A percentile compares a stretch with the other conserved stretches of the same genome.
Conservation (phyloP, 169 alveolate genomes). For the Babesia sp. region DNA sequence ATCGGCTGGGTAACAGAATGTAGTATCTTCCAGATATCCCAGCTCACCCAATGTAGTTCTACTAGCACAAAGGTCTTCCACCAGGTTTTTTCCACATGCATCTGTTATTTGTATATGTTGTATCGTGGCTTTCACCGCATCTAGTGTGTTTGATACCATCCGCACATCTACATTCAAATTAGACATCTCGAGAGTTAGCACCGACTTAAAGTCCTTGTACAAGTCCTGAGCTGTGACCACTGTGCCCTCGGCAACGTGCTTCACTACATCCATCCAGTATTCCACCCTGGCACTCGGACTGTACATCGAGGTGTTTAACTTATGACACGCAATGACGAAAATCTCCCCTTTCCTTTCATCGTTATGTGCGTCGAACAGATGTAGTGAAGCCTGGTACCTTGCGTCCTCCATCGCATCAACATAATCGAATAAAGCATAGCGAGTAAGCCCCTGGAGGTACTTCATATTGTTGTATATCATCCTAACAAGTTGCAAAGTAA, state of each 20-base stretch:
- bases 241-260: neutral
- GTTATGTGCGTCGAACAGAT: slow-evolving; percentile 15
- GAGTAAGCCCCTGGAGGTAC: neutral
- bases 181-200: neutral
- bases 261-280: slow-evolving; percentile 15
- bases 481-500: slow-evolving; percentile 8
- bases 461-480: slow-evolving; percentile 8
- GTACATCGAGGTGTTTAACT: neutral
- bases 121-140: slow-evolving; percentile 5
- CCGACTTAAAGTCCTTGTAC: neutral
- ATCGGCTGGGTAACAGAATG: slow-evolving; percentile 12
- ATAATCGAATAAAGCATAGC: neutral
- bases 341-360: slow-evolving; percentile 10
- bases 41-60: slow-evolving; percentile 9
- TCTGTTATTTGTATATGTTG: slow-evolving; percentile 2
- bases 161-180: slow-evolving; percentile 16
- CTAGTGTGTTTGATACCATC: neutral
- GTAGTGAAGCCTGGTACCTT: slow-evolving; percentile 21
- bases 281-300: neutral
- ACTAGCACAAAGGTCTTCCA: slow-evolving; percentile 12
- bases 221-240: neutral
- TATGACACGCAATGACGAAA: neutral
- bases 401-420: slow-evolving; percentile 30
- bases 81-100: neutral
- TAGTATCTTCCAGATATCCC: slow-evolving; percentile 5